Conservation (phyloP, 2,329 filamentous ascomycete species). For the Hyphodiscus sp. region DNA sequence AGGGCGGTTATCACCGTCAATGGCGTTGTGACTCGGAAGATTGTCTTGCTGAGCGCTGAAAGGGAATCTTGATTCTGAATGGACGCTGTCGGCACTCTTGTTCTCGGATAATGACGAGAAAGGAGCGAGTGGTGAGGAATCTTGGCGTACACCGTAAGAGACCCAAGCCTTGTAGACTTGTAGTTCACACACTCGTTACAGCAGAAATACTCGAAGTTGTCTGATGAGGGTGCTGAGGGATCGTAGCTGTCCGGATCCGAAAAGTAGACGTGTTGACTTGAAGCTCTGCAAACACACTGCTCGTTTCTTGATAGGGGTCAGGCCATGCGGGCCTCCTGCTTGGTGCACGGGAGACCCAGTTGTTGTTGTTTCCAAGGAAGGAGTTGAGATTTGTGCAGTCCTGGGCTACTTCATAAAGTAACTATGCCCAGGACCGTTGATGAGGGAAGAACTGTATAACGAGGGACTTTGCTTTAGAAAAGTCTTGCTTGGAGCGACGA, state of each 20-base stretch:
- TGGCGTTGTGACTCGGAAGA: conserved; percentile 1
- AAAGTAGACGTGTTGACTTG: conserved; percentile 7
- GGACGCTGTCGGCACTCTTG: conserved; percentile 8
- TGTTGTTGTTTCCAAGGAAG: conserved; percentile 3
- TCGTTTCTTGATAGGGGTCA: conserved; percentile 8
- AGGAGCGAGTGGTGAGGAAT: conserved; percentile 4
- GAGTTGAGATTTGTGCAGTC: conserved; percentile 4
- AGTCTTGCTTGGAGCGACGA: background rate
- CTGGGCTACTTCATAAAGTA: conserved; percentile 8
- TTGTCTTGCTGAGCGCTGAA: conserved; percentile 9
- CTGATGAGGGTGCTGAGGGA: conserved; percentile 7
- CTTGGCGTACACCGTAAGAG: conserved; percentile 2
- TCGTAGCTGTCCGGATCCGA: conserved; percentile 2
- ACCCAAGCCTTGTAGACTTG: conserved; percentile 2
- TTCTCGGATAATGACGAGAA: conserved; percentile 4
- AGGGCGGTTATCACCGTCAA: conserved; percentile 1
- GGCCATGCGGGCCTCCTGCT: conserved; percentile 8
- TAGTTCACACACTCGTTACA: conserved; percentile 3
- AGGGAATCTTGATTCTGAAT: conserved; percentile 6
- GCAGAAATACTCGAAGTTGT: conserved; percentile 6
- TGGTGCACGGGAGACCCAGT: conserved; percentile 6
- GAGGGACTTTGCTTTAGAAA: conserved; percentile 2
- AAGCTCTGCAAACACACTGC: conserved; percentile 7
- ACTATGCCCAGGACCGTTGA: conserved; percentile 6
- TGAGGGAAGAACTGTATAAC: conserved; percentile 1